phyloP scores from a whole-genome alignment of 2,329 filamentous ascomycete genomes.

The Hirsutella rhossiliensis region DNA sequence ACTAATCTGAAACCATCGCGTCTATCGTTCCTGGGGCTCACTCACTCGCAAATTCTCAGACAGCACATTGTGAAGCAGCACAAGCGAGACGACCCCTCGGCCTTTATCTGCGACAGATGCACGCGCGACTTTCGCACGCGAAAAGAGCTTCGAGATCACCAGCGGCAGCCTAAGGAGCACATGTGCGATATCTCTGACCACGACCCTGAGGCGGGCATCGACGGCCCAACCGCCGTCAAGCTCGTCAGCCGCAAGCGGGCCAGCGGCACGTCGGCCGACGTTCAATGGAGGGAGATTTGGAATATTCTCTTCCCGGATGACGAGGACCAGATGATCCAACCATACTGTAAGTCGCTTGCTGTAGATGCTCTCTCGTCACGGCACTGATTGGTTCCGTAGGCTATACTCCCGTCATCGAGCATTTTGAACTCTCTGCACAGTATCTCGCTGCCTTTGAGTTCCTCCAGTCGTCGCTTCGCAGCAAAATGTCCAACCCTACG shows the following conservation, averaged over 20 bases:
- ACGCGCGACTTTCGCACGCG: constrained; percentile 24
- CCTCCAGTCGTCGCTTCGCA: constrained; percentile 19
- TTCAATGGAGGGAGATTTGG: constrained; percentile 29
- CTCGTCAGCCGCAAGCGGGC: constrained; percentile 26
- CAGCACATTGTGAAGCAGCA: constrained; percentile 32
- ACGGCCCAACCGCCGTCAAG: constrained; percentile 26
- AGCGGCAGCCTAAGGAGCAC: constrained; percentile 24
- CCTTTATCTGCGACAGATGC: constrained; percentile 27
- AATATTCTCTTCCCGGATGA: constrained; percentile 29
- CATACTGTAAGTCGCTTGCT: constrained; percentile 13
- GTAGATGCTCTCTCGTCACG: accelerated
- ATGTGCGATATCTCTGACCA: constrained; percentile 29
- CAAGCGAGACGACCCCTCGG: constrained; percentile 26
- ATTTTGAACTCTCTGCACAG: constrained; percentile 23
- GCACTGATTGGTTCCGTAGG: constrained; percentile 12
- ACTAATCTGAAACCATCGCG: not conserved
- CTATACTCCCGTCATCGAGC: constrained; percentile 27
- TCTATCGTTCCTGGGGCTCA: not conserved
- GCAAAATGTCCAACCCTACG: constrained; percentile 24
- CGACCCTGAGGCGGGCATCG: constrained; percentile 26
- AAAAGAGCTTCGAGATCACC: constrained; percentile 26
- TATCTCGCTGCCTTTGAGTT: constrained; percentile 21
- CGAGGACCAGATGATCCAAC: constrained; percentile 18
- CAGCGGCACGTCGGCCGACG: constrained; percentile 22
- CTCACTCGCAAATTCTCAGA: constrained; percentile 9